Evolutionary conservation across 1,284 basidiomycete genomes (phyloP).

Genomic region (Papiliotrema laurentii): DNA sequence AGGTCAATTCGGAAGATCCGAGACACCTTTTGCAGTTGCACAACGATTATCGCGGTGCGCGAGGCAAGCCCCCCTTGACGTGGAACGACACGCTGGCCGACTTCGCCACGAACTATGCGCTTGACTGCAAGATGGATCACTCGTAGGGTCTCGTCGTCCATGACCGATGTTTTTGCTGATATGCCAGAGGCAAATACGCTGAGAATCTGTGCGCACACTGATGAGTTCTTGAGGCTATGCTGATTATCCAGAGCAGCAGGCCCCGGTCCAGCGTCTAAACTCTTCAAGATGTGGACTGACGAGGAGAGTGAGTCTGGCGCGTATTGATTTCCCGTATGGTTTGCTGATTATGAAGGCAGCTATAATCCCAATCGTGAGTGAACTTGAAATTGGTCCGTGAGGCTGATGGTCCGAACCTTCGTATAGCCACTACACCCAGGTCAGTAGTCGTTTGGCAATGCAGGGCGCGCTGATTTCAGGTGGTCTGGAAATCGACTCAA

Average conservation of each 20-base stretch:
- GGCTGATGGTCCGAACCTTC: background rate
- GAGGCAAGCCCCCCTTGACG: constrained; percentile 4
- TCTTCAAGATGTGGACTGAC: background rate
- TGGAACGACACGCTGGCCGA: constrained; percentile 6
- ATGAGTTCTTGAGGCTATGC: too few species aligned
- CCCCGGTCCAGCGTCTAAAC: too few species aligned
- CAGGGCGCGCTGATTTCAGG: background rate
- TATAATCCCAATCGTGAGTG: background rate
- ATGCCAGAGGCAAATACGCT: background rate
- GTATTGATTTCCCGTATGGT: too few species aligned
- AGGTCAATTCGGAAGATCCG: background rate
- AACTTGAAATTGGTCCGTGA: background rate
- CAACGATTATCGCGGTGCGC: background rate
- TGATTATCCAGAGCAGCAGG: too few species aligned
- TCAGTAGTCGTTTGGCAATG: background rate
- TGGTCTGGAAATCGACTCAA: constrained; percentile 42
- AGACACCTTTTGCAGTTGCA: background rate
- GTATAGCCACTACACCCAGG: constrained; percentile 1
- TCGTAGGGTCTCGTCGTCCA: too few species aligned
- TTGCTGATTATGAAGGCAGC: too few species aligned
- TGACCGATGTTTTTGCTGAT: too few species aligned
- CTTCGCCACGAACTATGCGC: constrained; percentile 1
- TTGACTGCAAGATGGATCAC: background rate
- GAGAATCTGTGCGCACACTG: background rate
- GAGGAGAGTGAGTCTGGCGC: background rate